Percentiles rank a stretch among this genome's conserved stretches.
Evolutionary conservation across 2,329 filamentous ascomycete genomes (phyloP).

Genomic region (Colletotrichum lindemuthianum): DNA sequence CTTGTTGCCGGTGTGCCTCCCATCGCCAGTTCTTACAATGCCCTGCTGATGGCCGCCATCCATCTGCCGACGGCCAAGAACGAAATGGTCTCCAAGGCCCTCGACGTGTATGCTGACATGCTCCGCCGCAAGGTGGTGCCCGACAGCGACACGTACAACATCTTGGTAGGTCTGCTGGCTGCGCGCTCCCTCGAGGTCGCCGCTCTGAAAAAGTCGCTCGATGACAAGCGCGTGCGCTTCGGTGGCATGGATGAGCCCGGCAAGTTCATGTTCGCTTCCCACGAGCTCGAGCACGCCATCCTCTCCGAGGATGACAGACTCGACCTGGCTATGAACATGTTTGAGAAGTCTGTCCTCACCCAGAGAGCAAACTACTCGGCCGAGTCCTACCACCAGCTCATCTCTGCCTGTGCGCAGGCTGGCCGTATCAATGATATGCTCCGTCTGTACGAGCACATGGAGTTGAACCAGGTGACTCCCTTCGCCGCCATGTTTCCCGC

Average conservation of each 20-base stretch:
- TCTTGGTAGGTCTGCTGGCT: slow-evolving; percentile 84
- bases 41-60: slow-evolving; percentile 85
- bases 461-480: slow-evolving; percentile 76
- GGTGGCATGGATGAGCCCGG: slow-evolving; percentile 86
- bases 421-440: slow-evolving; percentile 90
- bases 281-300: slow-evolving; percentile 87
- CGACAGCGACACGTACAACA: slow-evolving; percentile 87
- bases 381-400: slow-evolving; percentile 85
- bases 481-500: slow-evolving; percentile 85
- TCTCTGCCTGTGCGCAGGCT: slow-evolving; percentile 85
- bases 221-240: slow-evolving; percentile 85
- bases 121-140: slow-evolving; percentile 84
- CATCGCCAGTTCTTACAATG: slow-evolving; percentile 89
- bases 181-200: slow-evolving; percentile 83
- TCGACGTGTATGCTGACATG: slow-evolving; percentile 98
- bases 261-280: slow-evolving; percentile 89
- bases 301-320: slow-evolving; percentile 88
- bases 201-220: slow-evolving; percentile 75
- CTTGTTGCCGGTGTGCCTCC: slow-evolving; percentile 84
- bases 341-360: slow-evolving; percentile 76
- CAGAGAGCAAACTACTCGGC: slow-evolving; percentile 76
- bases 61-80: slow-evolving; percentile 81
- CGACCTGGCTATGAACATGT: slow-evolving; percentile 84
- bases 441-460: slow-evolving; percentile 91
- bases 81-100: slow-evolving; percentile 87